Evolutionary conservation across 208 protist genomes (phyloP).

Genomic region (Trypanosoma melophagium): DNA sequence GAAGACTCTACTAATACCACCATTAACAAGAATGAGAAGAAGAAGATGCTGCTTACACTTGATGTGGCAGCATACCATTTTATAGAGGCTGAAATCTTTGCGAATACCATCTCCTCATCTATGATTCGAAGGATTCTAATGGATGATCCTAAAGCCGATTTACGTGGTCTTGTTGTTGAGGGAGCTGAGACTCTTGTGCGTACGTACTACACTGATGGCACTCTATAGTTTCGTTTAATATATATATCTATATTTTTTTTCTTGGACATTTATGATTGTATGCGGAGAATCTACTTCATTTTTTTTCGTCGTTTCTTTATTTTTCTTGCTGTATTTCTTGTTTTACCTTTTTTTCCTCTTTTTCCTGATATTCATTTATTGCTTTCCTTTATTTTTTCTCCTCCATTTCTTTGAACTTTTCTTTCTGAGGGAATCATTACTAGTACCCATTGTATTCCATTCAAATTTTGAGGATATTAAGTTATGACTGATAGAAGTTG

Average conservation of each 20-base stretch:
- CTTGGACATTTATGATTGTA: background rate
- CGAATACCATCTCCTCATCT: slow-evolving; percentile 60
- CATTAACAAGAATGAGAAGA: background rate
- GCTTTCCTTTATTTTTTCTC: too few species aligned
- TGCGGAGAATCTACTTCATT: background rate
- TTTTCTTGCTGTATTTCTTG: slow-evolving; percentile 4
- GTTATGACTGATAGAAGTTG: too few species aligned
- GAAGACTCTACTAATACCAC: background rate
- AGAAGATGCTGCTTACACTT: slow-evolving; percentile 15
- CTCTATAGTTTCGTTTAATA: background rate
- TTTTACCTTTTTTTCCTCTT: slow-evolving; percentile 4
- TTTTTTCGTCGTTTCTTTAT: slow-evolving; percentile 20
- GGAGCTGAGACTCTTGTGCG: slow-evolving; percentile 16
- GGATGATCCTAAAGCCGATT: slow-evolving; percentile 16
- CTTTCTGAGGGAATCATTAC: too few species aligned
- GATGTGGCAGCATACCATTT: slow-evolving; percentile 53
- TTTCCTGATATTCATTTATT: background rate
- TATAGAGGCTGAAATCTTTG: slow-evolving; percentile 30
- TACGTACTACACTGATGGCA: slow-evolving; percentile 1
- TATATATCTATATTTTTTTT: background rate
- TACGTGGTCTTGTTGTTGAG: slow-evolving; percentile 4
- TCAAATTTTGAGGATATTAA: too few species aligned
- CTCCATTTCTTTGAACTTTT: too few species aligned
- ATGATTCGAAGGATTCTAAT: slow-evolving; percentile 39
- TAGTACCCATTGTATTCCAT: too few species aligned